Percentiles rank a stretch among this genome's conserved stretches.
Evolutionary conservation across 169 alveolate genomes (phyloP).

Genomic region (Plasmodium knowlesi): DNA sequence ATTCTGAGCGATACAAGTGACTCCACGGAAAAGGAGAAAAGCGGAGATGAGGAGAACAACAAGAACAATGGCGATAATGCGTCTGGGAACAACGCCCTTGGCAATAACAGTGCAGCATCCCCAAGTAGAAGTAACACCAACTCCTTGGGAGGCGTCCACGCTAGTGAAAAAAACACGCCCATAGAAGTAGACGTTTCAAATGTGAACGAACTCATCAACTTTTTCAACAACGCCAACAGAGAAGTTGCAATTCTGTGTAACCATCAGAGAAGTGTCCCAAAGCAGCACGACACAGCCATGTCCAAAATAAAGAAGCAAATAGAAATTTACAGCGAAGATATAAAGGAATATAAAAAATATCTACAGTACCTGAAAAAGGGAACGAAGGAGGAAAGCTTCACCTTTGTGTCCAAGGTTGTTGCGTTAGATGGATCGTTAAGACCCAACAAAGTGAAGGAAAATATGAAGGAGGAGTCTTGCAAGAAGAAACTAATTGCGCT

Average conservation of each 20-base stretch:
- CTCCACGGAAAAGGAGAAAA: conserved; percentile 36
- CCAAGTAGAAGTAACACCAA: not conserved
- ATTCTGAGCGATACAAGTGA: conserved; percentile 39
- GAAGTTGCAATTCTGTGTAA: conserved; percentile 99
- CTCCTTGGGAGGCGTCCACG: conserved; percentile 6
- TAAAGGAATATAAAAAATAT: conserved; percentile 88
- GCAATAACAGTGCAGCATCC: not conserved
- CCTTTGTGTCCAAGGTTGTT: conserved; percentile 76
- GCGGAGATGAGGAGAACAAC: not conserved
- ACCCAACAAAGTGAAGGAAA: conserved; percentile 69
- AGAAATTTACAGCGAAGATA: conserved; percentile 87
- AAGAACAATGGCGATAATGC: not conserved
- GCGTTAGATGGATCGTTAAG: conserved; percentile 75
- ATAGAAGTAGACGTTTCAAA: conserved; percentile 86
- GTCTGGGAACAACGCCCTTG: not conserved
- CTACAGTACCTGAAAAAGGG: conserved; percentile 86
- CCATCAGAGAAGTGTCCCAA: conserved; percentile 95
- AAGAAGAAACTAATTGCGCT: conserved; percentile 74
- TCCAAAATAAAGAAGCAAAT: conserved; percentile 92
- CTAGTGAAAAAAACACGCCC: conserved; percentile 75
- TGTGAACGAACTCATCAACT: conserved; percentile 91
- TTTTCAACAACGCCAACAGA: conserved; percentile 97
- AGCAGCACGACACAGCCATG: conserved; percentile 95
- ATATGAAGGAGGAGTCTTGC: conserved; percentile 76
- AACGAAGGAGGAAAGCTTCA: conserved; percentile 77